phyloP scores from a whole-genome alignment of 306 rosid species.

The Erythrophleum fordii region DNA sequence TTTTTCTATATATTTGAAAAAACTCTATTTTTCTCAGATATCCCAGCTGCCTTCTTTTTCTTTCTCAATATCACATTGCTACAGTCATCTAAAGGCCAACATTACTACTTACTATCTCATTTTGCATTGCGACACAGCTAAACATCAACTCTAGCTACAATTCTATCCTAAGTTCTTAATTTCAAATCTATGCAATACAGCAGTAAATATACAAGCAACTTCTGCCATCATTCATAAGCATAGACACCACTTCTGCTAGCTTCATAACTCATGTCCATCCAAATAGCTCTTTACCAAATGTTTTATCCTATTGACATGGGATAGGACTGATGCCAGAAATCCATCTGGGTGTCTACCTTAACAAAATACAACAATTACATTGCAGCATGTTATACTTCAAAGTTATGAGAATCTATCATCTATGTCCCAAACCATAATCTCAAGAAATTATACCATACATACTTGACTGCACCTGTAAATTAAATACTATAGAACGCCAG shows the following conservation, averaged over 20 bases:
- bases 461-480: slow-evolving; percentile 46
- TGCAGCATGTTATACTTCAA: slow-evolving; percentile 31
- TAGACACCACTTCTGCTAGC: slow-evolving; percentile 32
- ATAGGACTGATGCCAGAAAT: slow-evolving; percentile 26
- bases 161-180: slow-evolving; percentile 4
- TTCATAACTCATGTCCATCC: slow-evolving; percentile 43
- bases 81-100: slow-evolving; percentile 24
- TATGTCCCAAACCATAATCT: slow-evolving; percentile 35
- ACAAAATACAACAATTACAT: slow-evolving; percentile 24
- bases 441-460: slow-evolving; percentile 39
- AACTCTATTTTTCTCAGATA: not conserved
- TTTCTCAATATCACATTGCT: slow-evolving; percentile 18
- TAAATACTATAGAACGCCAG: slow-evolving; percentile 48
- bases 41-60: slow-evolving; percentile 25
- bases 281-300: slow-evolving; percentile 35
- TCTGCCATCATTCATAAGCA: slow-evolving; percentile 36
- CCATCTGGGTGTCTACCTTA: slow-evolving; percentile 32
- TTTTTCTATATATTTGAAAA: not conserved
- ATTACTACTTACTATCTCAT: slow-evolving; percentile 20
- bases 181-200: slow-evolving; percentile 23
- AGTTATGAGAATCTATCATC: slow-evolving; percentile 30
- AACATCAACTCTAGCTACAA: slow-evolving; percentile 11
- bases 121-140: slow-evolving; percentile 19
- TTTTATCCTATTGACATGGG: slow-evolving; percentile 42
- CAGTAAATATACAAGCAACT: slow-evolving; percentile 25